phyloP scores from a whole-genome alignment of 371 early-diverging fungal genomes.

The Mucor mucedo region DNA sequence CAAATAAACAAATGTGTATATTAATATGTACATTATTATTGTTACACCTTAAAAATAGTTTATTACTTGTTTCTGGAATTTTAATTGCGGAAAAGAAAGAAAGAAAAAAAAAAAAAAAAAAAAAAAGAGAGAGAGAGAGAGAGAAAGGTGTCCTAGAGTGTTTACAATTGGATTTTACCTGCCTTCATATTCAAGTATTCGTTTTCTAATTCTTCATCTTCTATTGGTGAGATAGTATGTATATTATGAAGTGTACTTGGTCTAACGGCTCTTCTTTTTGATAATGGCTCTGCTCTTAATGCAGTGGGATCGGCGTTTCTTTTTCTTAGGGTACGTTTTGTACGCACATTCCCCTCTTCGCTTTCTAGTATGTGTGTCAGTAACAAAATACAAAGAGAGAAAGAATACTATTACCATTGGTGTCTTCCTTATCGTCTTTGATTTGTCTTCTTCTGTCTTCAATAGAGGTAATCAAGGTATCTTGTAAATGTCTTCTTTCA shows the following conservation, averaged over 20 bases:
- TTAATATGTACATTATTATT: neutral
- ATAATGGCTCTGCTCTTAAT: conserved; percentile 14
- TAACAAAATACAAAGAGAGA: neutral
- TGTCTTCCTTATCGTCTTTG: conserved; percentile 37
- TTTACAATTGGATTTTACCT: neutral
- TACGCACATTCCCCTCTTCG: conserved; percentile 3
- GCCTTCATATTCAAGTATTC: conserved; percentile 29
- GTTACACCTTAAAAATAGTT: conserved; percentile 6
- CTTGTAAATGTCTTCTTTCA: conserved; percentile 15
- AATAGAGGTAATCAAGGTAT: conserved; percentile 37
- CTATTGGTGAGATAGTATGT: conserved; percentile 18
- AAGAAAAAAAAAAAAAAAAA: neutral
- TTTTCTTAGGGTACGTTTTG: conserved; percentile 26
- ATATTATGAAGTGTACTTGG: conserved; percentile 28
- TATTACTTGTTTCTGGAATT: conserved; percentile 6
- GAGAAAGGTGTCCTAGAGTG: neutral
- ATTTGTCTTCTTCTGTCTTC: conserved; percentile 43
- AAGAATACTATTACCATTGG: conserved; percentile 8
- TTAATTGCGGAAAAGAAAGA: neutral
- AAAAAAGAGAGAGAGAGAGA: neutral
- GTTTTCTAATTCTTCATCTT: conserved; percentile 30
- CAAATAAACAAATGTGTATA: conserved; percentile 1
- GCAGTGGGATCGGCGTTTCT: conserved; percentile 16
- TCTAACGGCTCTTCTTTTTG: conserved; percentile 27
- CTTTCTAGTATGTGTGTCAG: neutral